Evolutionary conservation across 169 alveolate species (phyloP), one percentile per base, ranked within the genome.

Genomic region (Cryptosporidium meleagridis): DNA sequence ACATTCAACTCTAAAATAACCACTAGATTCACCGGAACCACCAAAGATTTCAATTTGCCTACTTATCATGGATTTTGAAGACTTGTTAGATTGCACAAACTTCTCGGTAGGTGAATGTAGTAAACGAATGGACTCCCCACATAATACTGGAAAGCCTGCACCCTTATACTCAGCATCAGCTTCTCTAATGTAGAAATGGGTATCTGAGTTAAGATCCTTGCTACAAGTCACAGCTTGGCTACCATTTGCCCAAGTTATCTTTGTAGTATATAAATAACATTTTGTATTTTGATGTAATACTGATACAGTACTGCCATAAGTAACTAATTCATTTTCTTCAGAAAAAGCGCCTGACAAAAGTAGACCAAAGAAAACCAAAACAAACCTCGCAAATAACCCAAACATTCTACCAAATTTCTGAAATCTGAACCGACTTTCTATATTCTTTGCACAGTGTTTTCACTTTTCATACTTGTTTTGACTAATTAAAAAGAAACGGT

Each of bases 191-290:
- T 80, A 80, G 23, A 59, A 80, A 45, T 62, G n/a, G 4, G 21
- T 41, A 7, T 62, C 89, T n/a, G 53, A 29, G 44, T 39, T 67
- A 2, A 7, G 4, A 9, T 61, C 75, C 8, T 41, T 61, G 68
- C 80, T 62, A 44, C 89, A 80, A 9, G 89, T 80, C 14, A 62
- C 89, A 8, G 75, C 89, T 26, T 80, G 89, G 14, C 62, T 80
- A 10, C 89, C 89, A 31, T 80, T 80, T 23, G 89, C 35, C 89
- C 89, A 80, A 3, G 89, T 80, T n/a, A 80, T 80, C 62, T 80
- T 80, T 61, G 80, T 48, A 0, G 89, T 41, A 65, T 39, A 80
- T 61, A 80, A 33, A 48, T 80, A 12, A 39, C 89, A 61, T n/a
- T 62, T 80, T 2, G 89, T 80, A 26, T 65, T 51, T 33, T 23